Conservation (phyloP, 169 alveolate genomes). For the Eimeria maxima region DNA sequence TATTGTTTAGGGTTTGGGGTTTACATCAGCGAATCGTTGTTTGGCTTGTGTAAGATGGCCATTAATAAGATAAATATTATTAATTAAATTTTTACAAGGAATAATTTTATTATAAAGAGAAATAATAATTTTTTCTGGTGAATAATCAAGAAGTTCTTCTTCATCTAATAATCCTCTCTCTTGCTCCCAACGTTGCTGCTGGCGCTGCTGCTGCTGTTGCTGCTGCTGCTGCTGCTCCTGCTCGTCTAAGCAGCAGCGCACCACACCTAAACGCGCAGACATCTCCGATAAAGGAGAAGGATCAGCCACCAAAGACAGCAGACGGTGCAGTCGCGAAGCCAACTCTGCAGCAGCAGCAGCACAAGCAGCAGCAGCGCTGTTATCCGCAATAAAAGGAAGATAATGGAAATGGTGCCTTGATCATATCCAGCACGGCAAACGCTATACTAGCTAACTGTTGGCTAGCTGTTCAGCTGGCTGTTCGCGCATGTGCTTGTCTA, state of each 20-base stretch:
- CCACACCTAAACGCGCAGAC: conserved; percentile 20
- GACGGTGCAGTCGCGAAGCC: neutral
- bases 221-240: conserved; percentile 9
- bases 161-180: conserved; percentile 1
- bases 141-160: neutral
- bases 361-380: no score
- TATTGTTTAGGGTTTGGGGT: conserved; percentile 30
- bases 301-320: conserved; percentile 19
- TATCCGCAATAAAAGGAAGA: neutral
- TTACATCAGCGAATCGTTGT: neutral
- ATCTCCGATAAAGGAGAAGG: conserved; percentile 35
- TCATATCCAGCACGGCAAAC: neutral
- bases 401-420: neutral
- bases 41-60: neutral
- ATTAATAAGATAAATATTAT: neutral
- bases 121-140: neutral
- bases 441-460: neutral
- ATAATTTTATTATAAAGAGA: neutral
- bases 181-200: conserved; percentile 42
- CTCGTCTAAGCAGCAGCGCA: conserved; percentile 48
- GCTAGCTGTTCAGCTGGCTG: neutral
- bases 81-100: neutral
- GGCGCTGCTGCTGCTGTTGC: conserved; percentile 69
- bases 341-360: no score
- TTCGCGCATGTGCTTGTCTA: no score